phyloP scores from a whole-genome alignment of 2,329 filamentous ascomycete genomes.

The Parasarocladium wereldwijsianum region DNA sequence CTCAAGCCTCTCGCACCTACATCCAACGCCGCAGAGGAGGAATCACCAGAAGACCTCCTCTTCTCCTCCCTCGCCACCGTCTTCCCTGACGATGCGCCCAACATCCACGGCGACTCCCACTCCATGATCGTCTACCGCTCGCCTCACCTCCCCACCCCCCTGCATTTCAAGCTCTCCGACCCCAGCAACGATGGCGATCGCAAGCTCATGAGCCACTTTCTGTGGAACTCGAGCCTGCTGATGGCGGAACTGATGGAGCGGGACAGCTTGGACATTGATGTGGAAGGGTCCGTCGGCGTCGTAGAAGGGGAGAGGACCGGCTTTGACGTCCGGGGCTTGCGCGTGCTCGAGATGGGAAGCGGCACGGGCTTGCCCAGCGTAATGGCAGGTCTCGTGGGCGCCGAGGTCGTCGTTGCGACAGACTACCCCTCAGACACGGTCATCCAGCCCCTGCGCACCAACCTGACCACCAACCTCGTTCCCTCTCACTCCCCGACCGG shows the following conservation, averaged over 20 bases:
- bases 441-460: slow-evolving; percentile 40
- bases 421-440: slow-evolving; percentile 53
- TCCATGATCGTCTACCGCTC: slow-evolving; percentile 45
- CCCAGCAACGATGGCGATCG: slow-evolving; percentile 37
- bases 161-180: slow-evolving; percentile 30
- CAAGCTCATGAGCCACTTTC: slow-evolving; percentile 52
- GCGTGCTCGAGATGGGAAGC: slow-evolving; percentile 51
- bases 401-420: slow-evolving; percentile 38
- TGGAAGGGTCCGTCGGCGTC: slow-evolving; percentile 1
- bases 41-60: slow-evolving; percentile 43
- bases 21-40: slow-evolving; percentile 3
- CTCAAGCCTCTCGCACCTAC: slow-evolving; percentile 11
- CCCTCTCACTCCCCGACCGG: slow-evolving; percentile 17
- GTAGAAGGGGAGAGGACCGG: slow-evolving; percentile 6
- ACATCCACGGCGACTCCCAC: slow-evolving; percentile 49
- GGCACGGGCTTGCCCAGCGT: slow-evolving; percentile 43
- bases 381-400: slow-evolving; percentile 32
- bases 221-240: slow-evolving; percentile 53
- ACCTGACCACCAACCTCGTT: slow-evolving; percentile 37
- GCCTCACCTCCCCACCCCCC: slow-evolving; percentile 28
- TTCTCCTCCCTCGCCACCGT: slow-evolving; percentile 43
- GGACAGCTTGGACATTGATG: slow-evolving; percentile 20
- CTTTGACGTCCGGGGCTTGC: slow-evolving; percentile 35
- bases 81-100: slow-evolving; percentile 53
- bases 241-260: slow-evolving; percentile 41